Evolutionary conservation across 768 basidiomycete genomes (phyloP), one percentile per base, ranked within the genome.

Genomic region (Sporobolomyces roseus): DNA sequence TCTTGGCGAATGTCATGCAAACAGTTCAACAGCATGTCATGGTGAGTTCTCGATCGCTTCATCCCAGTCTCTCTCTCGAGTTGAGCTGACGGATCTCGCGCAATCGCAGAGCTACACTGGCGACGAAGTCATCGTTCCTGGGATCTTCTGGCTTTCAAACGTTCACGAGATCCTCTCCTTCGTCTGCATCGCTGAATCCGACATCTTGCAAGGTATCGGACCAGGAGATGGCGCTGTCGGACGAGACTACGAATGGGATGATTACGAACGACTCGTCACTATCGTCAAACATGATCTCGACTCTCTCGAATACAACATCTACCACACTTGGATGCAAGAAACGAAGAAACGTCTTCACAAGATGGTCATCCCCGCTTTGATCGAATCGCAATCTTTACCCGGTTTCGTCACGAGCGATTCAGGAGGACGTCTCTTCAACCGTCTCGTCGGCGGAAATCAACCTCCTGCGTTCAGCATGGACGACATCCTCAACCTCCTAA

Each of bases 101-200:
- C 33, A 21, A 3, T 14, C 52, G 17, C 71, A 81, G 81, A 74
- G 74, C 19, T 96, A 91, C 82, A 84, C 84, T 19, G 88, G 92
- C 70, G 96, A 99, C 79, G 96, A 98, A 63, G 88, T 93, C 21
- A 91, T 99, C 68, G 82, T 93, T 43, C 96, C 96, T 9, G 96
- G 96, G 45, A 90, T 98, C 74, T 99, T 90, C 84, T 99, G 96
- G 96, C 82, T 99, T n/a, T 97, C 96, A 36, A 99, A 99, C 75
- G 93, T 99, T 43, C 96, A 99, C 78, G 96, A 99, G 78, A 93
- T 98, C 86, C 83, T 98, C 36, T 99, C 96, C 8, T 99, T 98
- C 80, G 94, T 98, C 77, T 94, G 90, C 76, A 89, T 97, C 45
- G 96, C 96, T n/a, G 96, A 99, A 80, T 89, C 89, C 77, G 96